Percentiles rank a stretch among this genome's conserved stretches.
These are phyloP conservation scores for Psilocybe tampanensis DNA, from an alignment of 768 basidiomycete species.

Conservation along the genomic window DNA sequence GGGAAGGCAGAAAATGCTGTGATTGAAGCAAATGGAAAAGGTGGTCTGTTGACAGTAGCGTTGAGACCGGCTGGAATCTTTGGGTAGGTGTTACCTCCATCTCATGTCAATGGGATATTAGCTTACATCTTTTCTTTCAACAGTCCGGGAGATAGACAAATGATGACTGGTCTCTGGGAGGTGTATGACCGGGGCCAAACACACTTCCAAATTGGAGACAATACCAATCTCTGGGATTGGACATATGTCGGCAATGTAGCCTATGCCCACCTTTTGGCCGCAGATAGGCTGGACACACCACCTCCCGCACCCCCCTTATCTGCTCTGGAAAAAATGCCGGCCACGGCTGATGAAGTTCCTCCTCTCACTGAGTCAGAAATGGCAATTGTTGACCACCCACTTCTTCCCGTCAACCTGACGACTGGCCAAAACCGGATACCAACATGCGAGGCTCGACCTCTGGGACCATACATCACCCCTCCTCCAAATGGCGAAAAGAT, in stretches of 20 bases:
- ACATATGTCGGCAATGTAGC: slow-evolving; percentile 97
- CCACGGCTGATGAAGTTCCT: slow-evolving; percentile 38
- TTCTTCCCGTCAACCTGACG: slow-evolving; percentile 67
- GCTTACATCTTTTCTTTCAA: slow-evolving; percentile 3
- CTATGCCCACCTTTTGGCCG: slow-evolving; percentile 90
- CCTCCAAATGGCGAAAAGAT: slow-evolving; percentile 61
- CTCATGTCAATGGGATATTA: background rate
- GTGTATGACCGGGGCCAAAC: slow-evolving; percentile 84
- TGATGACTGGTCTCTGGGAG: slow-evolving; percentile 75
- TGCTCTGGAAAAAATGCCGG: slow-evolving; percentile 36
- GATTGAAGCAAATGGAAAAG: slow-evolving; percentile 83
- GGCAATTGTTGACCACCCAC: slow-evolving; percentile 47
- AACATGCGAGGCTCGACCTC: slow-evolving; percentile 76
- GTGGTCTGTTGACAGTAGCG: slow-evolving; percentile 85
- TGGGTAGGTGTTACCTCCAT: slow-evolving; percentile 57
- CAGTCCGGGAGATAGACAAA: slow-evolving; percentile 91
- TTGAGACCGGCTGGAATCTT: slow-evolving; percentile 94
- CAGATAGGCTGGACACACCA: slow-evolving; percentile 74
- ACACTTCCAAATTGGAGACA: slow-evolving; percentile 91
- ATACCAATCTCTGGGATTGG: slow-evolving; percentile 93
- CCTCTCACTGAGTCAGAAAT: slow-evolving; percentile 44
- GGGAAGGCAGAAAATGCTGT: slow-evolving; percentile 85
- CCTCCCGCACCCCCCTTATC: slow-evolving; percentile 45
- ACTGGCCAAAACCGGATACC: slow-evolving; percentile 68
- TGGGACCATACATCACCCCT: slow-evolving; percentile 77